Percentiles rank a stretch among this genome's conserved stretches.
phyloP scores from a whole-genome alignment of 345 rosid genomes.

The Linum tenue region DNA sequence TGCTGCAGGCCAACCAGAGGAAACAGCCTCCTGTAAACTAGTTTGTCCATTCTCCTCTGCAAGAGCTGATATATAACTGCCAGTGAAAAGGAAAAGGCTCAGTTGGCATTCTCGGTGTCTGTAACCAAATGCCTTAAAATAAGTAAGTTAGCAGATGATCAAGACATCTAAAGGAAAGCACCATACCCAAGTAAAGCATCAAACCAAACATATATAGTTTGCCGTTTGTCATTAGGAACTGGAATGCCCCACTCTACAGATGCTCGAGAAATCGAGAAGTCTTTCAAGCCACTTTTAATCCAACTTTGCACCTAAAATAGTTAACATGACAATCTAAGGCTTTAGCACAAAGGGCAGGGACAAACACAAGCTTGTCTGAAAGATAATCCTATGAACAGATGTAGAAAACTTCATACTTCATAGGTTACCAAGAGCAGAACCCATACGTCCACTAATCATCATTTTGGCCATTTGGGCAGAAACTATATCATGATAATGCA shows the following conservation, averaged over 20 bases:
- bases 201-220: conserved; percentile 97
- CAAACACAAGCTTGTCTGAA: not conserved
- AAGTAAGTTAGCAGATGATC: not conserved
- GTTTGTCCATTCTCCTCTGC: conserved; percentile 45
- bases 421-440: no score
- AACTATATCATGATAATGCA: not conserved
- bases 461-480: not conserved
- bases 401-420: not conserved
- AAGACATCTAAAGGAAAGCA: conserved; percentile 6
- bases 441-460: no score
- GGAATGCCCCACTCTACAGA: conserved; percentile 97
- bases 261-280: conserved; percentile 95
- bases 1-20: conserved; percentile 93
- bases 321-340: conserved; percentile 6
- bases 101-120: not conserved
- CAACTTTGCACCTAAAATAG: conserved; percentile 76
- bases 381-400: not conserved
- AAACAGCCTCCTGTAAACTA: conserved; percentile 50
- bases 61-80: conserved; percentile 83
- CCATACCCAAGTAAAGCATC: conserved; percentile 87
- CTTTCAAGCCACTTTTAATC: conserved; percentile 75
- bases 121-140: not conserved
- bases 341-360: not conserved
- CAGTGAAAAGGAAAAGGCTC: no score
- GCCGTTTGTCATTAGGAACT: conserved; percentile 75